A percentile compares a stretch with the other conserved stretches of the same genome.
Conservation (phyloP, 306 rosid species). For the Albizia julibrissin region DNA sequence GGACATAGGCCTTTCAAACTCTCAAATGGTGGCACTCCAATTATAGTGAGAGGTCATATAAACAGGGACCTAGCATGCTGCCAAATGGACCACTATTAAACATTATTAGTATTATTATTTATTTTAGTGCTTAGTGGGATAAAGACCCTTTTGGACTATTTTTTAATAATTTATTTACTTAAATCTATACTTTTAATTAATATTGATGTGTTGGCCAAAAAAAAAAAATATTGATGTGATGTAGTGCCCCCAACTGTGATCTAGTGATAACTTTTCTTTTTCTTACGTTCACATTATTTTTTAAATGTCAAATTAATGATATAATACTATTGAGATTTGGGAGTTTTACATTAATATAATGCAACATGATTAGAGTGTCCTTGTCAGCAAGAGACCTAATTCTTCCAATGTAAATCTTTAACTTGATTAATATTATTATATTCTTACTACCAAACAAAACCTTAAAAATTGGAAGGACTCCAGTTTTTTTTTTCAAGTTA, state of each 20-base stretch:
- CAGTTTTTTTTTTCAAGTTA: not conserved
- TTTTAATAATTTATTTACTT: conserved; percentile 16
- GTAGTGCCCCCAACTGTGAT: conserved; percentile 8
- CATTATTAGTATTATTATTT: not conserved
- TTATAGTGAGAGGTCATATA: conserved; percentile 36
- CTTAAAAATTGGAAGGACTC: not conserved
- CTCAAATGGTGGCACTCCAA: conserved; percentile 22
- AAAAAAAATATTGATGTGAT: conserved; percentile 23
- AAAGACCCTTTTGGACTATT: conserved; percentile 30
- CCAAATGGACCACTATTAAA: conserved; percentile 31
- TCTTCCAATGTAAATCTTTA: not conserved
- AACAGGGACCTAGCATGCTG: conserved; percentile 35
- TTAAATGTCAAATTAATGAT: not conserved
- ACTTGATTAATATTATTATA: not conserved
- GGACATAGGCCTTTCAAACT: conserved; percentile 31
- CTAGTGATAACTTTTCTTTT: not conserved
- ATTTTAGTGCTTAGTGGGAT: conserved; percentile 30
- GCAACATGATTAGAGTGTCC: not conserved
- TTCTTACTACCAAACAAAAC: not conserved
- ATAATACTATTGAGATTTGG: not conserved
- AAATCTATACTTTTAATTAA: not conserved
- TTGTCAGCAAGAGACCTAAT: not conserved
- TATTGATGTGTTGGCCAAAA: conserved; percentile 21
- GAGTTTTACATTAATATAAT: not conserved
- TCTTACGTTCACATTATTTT: not conserved